A percentile compares a stretch with the other conserved stretches of the same genome.
Evolutionary conservation across 2,329 filamentous ascomycete species (phyloP).

Genomic region (Clarireedia monteithiana): DNA sequence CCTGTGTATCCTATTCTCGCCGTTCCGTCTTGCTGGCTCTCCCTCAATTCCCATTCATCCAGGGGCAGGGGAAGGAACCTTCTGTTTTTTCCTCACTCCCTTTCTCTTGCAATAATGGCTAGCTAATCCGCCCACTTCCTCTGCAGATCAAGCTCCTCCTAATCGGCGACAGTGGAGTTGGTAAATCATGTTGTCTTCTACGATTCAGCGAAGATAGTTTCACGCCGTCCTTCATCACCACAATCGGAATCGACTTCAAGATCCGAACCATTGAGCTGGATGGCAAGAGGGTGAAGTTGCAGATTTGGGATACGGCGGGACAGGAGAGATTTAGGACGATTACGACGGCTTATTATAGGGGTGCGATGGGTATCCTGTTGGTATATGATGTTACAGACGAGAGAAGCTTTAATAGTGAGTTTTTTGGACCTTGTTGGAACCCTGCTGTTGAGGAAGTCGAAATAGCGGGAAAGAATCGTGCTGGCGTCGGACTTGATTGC

Average conservation of each 20-base stretch:
- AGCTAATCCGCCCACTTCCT: background rate
- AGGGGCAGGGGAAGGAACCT: background rate
- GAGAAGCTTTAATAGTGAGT: slow-evolving; percentile 94
- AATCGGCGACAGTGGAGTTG: slow-evolving; percentile 99
- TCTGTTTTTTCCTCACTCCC: background rate
- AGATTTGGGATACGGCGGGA: slow-evolving; percentile 99
- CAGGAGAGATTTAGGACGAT: slow-evolving; percentile 98
- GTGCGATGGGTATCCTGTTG: slow-evolving; percentile 94
- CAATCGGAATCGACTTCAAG: slow-evolving; percentile 99
- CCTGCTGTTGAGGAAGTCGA: background rate
- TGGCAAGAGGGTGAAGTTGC: slow-evolving; percentile 96
- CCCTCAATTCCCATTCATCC: background rate
- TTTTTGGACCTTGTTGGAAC: background rate
- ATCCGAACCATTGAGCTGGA: slow-evolving; percentile 98
- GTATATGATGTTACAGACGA: slow-evolving; percentile 99
- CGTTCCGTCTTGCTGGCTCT: background rate
- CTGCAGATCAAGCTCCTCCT: slow-evolving; percentile 83
- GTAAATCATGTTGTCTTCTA: slow-evolving; percentile 97
- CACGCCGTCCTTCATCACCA: slow-evolving; percentile 99
- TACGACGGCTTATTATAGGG: slow-evolving; percentile 96
- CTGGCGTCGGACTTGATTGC: background rate
- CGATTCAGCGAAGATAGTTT: slow-evolving; percentile 99
- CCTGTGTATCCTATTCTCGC: background rate
- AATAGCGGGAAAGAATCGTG: background rate
- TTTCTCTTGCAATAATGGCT: background rate